These are phyloP conservation scores for Brassica cretica DNA, from an alignment of 345 rosid genomes.

Conservation along the genomic window DNA sequence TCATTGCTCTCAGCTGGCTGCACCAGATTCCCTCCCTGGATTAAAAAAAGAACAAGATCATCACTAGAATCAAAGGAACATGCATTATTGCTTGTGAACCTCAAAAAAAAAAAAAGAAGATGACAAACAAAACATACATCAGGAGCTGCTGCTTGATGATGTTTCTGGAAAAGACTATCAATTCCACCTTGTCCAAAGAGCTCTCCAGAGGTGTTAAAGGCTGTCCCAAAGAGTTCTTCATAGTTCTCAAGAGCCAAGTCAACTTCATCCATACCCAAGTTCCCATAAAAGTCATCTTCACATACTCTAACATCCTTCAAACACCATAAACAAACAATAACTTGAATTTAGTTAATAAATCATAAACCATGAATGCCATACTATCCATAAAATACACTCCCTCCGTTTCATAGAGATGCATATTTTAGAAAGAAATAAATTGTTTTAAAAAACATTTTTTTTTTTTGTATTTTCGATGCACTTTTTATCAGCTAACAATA, in stretches of 20 bases:
- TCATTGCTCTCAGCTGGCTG: constrained; percentile 72
- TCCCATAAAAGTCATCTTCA: constrained; percentile 62
- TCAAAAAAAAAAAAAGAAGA: background rate
- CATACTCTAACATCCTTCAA: constrained; percentile 38
- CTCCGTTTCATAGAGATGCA: too few species aligned
- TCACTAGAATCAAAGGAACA: background rate
- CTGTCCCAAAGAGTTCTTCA: constrained; percentile 87
- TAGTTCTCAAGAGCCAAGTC: constrained; percentile 84
- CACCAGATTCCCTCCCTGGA: constrained; percentile 47
- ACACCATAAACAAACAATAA: constrained; percentile 17
- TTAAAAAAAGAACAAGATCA: background rate
- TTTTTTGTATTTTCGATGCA: too few species aligned
- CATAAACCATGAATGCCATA: background rate
- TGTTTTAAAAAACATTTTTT: too few species aligned
- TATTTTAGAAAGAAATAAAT: too few species aligned
- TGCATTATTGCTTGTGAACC: background rate
- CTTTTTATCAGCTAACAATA: too few species aligned
- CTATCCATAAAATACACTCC: background rate
- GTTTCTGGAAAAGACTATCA: constrained; percentile 74
- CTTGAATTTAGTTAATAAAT: background rate
- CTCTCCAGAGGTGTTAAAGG: constrained; percentile 76
- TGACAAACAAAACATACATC: constrained; percentile 21
- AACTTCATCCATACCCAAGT: constrained; percentile 86
- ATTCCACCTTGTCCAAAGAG: constrained; percentile 84
- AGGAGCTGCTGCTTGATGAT: constrained; percentile 38